Percentiles rank a stretch among this genome's conserved stretches.
phyloP scores from a whole-genome alignment of 2,329 filamentous ascomycete genomes.

The Helotiales sp. region DNA sequence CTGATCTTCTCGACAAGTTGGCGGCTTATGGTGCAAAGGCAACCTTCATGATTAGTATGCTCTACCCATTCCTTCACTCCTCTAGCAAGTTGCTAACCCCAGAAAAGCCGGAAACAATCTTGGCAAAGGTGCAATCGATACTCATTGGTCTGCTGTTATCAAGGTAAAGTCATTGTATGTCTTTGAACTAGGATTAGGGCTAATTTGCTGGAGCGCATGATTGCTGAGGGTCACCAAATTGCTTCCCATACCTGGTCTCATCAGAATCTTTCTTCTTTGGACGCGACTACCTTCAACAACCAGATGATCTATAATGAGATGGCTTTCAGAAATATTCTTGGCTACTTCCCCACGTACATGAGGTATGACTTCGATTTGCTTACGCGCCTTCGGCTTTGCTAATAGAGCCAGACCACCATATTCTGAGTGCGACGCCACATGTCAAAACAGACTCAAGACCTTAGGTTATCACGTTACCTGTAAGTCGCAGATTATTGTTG shows the following conservation, averaged over 20 bases:
- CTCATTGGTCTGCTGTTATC: constrained; percentile 49
- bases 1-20: constrained; percentile 64
- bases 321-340: constrained; percentile 55
- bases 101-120: constrained; percentile 50
- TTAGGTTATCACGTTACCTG: constrained; percentile 49
- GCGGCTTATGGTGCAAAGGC: constrained; percentile 60
- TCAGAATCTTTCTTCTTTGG: constrained; percentile 46
- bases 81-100: constrained; percentile 5
- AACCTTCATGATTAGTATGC: constrained; percentile 59
- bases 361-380: constrained; percentile 9
- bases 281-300: constrained; percentile 43
- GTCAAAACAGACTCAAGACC: constrained; percentile 37
- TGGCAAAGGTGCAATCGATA: constrained; percentile 37
- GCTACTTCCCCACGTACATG: constrained; percentile 56
- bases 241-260: constrained; percentile 59
- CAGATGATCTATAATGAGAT: constrained; percentile 55
- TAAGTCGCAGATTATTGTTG: constrained; percentile 1
- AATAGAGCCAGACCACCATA: constrained; percentile 39
- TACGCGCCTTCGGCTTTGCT: neutral
- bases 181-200: neutral
- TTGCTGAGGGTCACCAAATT: constrained; percentile 52
- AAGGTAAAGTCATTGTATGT: constrained; percentile 16
- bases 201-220: constrained; percentile 22
- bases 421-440: constrained; percentile 43
- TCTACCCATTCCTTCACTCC: neutral